Evolutionary conservation across 1,284 basidiomycete species (phyloP).

Genomic region (Chalciporus sp.): DNA sequence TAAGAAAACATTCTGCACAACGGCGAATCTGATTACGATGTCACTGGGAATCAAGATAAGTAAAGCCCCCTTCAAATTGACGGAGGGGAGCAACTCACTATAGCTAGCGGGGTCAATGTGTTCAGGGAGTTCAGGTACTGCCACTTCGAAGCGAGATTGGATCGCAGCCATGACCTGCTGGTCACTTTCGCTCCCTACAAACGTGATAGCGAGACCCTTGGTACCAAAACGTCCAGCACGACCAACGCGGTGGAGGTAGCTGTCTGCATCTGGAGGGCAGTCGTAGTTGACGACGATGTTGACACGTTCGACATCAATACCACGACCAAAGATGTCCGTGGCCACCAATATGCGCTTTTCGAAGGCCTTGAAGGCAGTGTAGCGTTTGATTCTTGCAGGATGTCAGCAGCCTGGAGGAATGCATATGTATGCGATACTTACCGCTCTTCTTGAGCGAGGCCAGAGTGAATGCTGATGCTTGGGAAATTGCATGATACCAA

Average conservation of each 20-base stretch:
- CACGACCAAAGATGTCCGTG: constrained; percentile 96
- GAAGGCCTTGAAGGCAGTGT: constrained; percentile 99
- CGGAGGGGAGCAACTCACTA: constrained; percentile 54
- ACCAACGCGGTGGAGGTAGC: constrained; percentile 97
- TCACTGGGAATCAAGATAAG: constrained; percentile 24
- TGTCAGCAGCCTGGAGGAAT: neutral
- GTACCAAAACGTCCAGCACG: constrained; percentile 99
- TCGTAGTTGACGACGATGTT: constrained; percentile 98
- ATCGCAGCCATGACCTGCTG: constrained; percentile 92
- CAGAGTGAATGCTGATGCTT: constrained; percentile 96
- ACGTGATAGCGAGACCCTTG: constrained; percentile 99
- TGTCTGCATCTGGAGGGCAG: constrained; percentile 95
- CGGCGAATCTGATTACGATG: constrained; percentile 26
- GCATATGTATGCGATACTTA: constrained; percentile 40
- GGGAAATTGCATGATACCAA: constrained; percentile 99
- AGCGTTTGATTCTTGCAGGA: constrained; percentile 81
- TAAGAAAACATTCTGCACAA: constrained; percentile 3
- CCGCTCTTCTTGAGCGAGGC: constrained; percentile 94
- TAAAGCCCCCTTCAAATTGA: neutral
- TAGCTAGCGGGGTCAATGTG: constrained; percentile 88
- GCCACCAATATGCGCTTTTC: constrained; percentile 99
- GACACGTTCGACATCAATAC: constrained; percentile 97
- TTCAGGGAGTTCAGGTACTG: constrained; percentile 90
- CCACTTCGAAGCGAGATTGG: constrained; percentile 91
- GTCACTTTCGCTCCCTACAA: constrained; percentile 90